These are phyloP conservation scores for Quercus aquifolioides DNA, from an alignment of 306 rosid genomes.

Conservation along the genomic window DNA sequence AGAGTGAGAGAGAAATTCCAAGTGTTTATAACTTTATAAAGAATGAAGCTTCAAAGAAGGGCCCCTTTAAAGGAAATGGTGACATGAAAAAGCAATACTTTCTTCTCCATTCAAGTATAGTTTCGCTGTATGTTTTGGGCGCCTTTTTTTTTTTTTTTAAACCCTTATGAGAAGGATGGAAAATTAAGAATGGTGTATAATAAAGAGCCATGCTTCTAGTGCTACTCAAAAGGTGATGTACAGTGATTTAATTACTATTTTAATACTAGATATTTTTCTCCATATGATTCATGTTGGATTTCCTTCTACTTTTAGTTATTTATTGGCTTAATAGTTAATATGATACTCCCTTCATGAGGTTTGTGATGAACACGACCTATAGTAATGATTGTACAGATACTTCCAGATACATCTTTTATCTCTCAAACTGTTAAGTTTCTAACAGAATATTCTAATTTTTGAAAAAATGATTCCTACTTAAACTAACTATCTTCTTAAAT, in stretches of 20 bases:
- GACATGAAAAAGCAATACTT: background rate
- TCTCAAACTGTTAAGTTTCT: too few relatives aligned
- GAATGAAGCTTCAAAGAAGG: conserved; percentile 5
- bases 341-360: too few relatives aligned
- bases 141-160: background rate
- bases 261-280: background rate
- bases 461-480: too few relatives aligned
- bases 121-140: background rate
- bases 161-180: background rate
- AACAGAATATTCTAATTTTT: too few relatives aligned
- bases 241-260: background rate
- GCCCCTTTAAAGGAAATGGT: background rate
- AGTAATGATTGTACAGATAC: too few relatives aligned
- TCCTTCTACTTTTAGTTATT: background rate
- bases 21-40: background rate
- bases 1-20: too few relatives aligned
- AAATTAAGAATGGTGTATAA: background rate
- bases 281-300: background rate
- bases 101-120: background rate
- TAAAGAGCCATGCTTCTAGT: background rate
- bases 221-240: background rate
- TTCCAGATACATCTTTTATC: too few relatives aligned
- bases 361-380: too few relatives aligned
- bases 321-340: too few relatives aligned
- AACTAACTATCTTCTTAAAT: too few relatives aligned